These are phyloP conservation scores for Coniochaeta sp. DNA, from an alignment of 2,329 filamentous ascomycete genomes.

Conservation along the genomic window DNA sequence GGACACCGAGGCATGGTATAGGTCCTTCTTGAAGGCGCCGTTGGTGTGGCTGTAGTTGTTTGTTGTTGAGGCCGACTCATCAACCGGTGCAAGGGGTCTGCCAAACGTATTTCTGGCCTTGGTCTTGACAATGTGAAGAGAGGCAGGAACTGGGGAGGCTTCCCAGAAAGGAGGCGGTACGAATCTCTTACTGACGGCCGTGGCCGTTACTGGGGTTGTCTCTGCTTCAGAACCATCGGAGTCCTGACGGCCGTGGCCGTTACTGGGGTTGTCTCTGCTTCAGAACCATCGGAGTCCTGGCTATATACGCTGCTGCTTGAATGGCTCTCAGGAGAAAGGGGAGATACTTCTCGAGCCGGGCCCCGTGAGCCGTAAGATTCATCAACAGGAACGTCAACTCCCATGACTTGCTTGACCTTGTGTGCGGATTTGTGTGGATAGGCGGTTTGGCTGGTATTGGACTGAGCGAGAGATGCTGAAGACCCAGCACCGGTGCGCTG, in stretches of 20 bases:
- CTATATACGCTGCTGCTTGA: slow-evolving; percentile 2
- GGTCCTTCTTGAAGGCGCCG: slow-evolving; percentile 9
- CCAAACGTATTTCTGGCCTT: neutral
- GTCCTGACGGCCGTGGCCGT: too few relatives aligned
- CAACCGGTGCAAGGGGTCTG: neutral
- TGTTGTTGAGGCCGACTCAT: neutral
- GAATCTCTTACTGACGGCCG: too few relatives aligned
- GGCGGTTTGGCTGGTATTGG: neutral
- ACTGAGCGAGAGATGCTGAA: neutral
- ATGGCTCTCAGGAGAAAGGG: neutral
- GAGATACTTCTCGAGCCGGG: neutral
- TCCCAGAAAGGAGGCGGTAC: neutral
- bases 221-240: neutral
- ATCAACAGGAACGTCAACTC: neutral
- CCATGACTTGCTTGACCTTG: slow-evolving; percentile 4
- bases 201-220: too few relatives aligned
- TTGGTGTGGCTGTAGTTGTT: slow-evolving; percentile 10
- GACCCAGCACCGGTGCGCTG: neutral
- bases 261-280: neutral
- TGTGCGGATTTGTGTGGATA: neutral
- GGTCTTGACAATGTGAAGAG: slow-evolving; percentile 4
- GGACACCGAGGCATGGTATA: slow-evolving; percentile 17
- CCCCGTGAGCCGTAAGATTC: neutral
- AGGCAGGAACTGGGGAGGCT: neutral
- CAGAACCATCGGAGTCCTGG: neutral